Evolutionary conservation across 2,329 filamentous ascomycete species (phyloP), one percentile per base, ranked within the genome.

Genomic region (Colletotrichum acutatum): DNA sequence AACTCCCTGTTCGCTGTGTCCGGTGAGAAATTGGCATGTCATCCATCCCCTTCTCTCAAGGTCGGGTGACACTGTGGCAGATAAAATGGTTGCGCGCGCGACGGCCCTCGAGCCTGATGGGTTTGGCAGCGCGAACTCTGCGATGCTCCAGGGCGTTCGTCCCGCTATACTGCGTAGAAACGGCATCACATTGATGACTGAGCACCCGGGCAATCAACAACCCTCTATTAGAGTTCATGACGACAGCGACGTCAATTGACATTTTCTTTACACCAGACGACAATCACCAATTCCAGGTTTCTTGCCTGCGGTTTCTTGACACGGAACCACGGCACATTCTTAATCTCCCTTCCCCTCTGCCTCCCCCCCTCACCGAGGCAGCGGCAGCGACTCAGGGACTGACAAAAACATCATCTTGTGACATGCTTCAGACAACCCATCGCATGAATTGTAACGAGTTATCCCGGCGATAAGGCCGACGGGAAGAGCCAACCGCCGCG

Each of bases 1-100:
- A 70, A 52, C 53, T 26, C 65, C 59, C 11, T 42, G 58, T 32
- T 71, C 56, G 46, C 46, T 34, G 56, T 46, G 64, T 24, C 56
- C 22, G 46, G 37, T 69, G 56, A 42, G 16, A 14, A 52, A 60
- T 30, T 34, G 42, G 26, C 49, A n/a, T 30, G 34, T 14, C 54
- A 32, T 16, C 26, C 53, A 28, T n/a, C 30, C 54, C 42, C 56
- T 34, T 65, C 54, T 58, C n/a, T 57, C 32, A 32, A 26, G 16
- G 19, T 57, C 24, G 46, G 16, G 16, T n/a, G 19, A 49, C 19
- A n/a, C 16, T 19, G 42, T n/a, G 42, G 19, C 42, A 49, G 42
- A 49, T 19, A 19, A n/a, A 7, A n/a, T 19, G 9, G 19, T 11
- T 49, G 37, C 37, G 42, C 42, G 42, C 42, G 42, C 42, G 42